Evolutionary conservation across 768 basidiomycete species (phyloP).

Genomic region (Saitozyma sp.): DNA sequence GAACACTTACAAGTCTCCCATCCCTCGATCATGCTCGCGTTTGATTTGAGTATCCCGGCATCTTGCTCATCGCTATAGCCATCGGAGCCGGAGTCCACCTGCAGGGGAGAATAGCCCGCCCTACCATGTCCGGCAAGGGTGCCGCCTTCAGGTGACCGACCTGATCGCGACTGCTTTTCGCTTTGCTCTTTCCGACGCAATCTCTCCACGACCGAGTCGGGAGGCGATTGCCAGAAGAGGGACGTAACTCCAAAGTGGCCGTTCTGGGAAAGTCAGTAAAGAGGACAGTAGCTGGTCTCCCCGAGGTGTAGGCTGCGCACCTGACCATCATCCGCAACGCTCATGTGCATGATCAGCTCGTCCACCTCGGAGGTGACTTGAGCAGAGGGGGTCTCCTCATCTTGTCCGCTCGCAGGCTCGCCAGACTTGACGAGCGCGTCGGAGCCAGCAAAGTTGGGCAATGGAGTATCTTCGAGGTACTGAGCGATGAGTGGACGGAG

Average conservation of each 20-base stretch:
- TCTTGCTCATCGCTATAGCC: constrained; percentile 3
- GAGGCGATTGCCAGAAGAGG: constrained; percentile 22
- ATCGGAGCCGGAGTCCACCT: neutral
- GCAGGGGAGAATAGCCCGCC: no score
- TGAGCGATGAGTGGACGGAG: constrained; percentile 1
- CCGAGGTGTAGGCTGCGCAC: constrained; percentile 1
- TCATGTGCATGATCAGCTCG: constrained; percentile 27
- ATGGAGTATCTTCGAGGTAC: constrained; percentile 2
- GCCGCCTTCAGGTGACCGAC: no score
- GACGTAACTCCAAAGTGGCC: constrained; percentile 27
- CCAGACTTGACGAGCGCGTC: no score
- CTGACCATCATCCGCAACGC: constrained; percentile 23
- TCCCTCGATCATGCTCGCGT: constrained; percentile 14
- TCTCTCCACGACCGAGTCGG: constrained; percentile 15
- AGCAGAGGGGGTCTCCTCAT: neutral
- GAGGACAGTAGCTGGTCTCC: no score
- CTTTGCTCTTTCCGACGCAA: constrained; percentile 12
- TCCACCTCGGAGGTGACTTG: constrained; percentile 12
- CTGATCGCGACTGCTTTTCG: constrained; percentile 1
- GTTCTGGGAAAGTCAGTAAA: constrained; percentile 6
- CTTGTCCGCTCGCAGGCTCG: neutral
- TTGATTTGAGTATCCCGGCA: constrained; percentile 17
- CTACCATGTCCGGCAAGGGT: no score
- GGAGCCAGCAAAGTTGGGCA: constrained; percentile 7
- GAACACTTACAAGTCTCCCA: constrained; percentile 23